Evolutionary conservation across 225 moss, liverwort and hornwort species (phyloP).

Genomic region (Physcomitrium patens): DNA sequence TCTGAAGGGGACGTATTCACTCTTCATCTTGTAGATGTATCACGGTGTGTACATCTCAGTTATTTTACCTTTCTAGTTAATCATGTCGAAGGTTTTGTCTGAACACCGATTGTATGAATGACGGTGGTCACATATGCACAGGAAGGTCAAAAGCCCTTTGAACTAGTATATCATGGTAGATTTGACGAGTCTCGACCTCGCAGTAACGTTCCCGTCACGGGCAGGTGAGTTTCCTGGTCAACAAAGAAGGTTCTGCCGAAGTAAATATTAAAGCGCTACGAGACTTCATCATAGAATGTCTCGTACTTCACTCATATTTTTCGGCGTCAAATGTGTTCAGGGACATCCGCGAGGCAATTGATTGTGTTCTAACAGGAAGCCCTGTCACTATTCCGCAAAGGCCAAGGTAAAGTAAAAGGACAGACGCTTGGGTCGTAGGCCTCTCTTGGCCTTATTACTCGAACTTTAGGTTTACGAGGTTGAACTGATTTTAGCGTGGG

Average conservation of each 20-base stretch:
- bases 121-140: conserved; percentile 30
- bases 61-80: too few species aligned
- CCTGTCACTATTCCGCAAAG: conserved; percentile 53
- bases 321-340: conserved; percentile 40
- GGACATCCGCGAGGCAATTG: conserved; percentile 72
- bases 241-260: not conserved
- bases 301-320: conserved; percentile 6
- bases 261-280: conserved; percentile 1
- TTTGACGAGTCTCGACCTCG: conserved; percentile 87
- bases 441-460: not conserved
- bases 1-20: too few species aligned
- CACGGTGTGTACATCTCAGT: too few species aligned
- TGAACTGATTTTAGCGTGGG: not conserved
- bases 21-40: too few species aligned
- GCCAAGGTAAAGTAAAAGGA: conserved; percentile 55
- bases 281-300: conserved; percentile 1
- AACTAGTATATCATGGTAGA: conserved; percentile 79
- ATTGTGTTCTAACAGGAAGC: conserved; percentile 69
- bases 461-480: not conserved
- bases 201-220: conserved; percentile 72
- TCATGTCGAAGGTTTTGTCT: too few species aligned
- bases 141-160: conserved; percentile 84
- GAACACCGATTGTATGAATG: not conserved
- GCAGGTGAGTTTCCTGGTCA: conserved; percentile 48
- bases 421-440: not conserved